Conservation (phyloP, 2,329 filamentous ascomycete species). For the Colletotrichum paranaense region DNA sequence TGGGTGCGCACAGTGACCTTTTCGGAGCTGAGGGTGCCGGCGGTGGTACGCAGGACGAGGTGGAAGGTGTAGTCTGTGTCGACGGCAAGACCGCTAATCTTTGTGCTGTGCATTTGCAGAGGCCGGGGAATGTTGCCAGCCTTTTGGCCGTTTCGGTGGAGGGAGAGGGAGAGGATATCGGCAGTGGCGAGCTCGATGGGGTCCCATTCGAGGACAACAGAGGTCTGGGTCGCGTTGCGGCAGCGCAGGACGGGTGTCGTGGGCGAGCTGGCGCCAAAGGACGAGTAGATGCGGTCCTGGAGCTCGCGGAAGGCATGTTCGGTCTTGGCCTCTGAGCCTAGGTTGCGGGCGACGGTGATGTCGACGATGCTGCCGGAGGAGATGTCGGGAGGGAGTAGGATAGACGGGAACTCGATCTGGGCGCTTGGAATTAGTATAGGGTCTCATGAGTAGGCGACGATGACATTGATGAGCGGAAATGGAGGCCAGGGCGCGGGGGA, state of each 20-base stretch:
- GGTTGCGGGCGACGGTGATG: conserved; percentile 93
- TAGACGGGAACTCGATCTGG: conserved; percentile 98
- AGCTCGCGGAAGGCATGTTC: conserved; percentile 82
- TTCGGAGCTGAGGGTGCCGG: conserved; percentile 87
- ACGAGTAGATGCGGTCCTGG: conserved; percentile 88
- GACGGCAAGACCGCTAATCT: conserved; percentile 95
- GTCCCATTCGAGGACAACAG: conserved; percentile 97
- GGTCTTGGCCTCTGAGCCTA: conserved; percentile 78
- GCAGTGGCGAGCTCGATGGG: conserved; percentile 93
- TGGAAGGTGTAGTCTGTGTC: conserved; percentile 97
- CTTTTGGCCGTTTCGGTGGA: conserved; percentile 97
- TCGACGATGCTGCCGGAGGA: conserved; percentile 97
- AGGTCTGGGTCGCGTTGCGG: conserved; percentile 98
- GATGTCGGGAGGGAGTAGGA: conserved; percentile 94
- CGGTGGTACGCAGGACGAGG: conserved; percentile 88
- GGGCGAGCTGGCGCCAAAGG: conserved; percentile 86
- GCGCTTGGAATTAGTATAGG: conserved; percentile 38
- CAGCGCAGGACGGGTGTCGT: conserved; percentile 84
- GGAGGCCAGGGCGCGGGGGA: neutral
- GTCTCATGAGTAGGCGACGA: conserved; percentile 19
- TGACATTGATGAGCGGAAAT: conserved; percentile 36
- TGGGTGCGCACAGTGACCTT: conserved; percentile 90
- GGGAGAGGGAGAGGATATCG: conserved; percentile 86
- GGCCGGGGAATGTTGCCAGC: conserved; percentile 93
- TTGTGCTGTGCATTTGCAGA: conserved; percentile 89